Evolutionary conservation across 2,329 filamentous ascomycete genomes (phyloP).

Genomic region (Podosphaera fusca): DNA sequence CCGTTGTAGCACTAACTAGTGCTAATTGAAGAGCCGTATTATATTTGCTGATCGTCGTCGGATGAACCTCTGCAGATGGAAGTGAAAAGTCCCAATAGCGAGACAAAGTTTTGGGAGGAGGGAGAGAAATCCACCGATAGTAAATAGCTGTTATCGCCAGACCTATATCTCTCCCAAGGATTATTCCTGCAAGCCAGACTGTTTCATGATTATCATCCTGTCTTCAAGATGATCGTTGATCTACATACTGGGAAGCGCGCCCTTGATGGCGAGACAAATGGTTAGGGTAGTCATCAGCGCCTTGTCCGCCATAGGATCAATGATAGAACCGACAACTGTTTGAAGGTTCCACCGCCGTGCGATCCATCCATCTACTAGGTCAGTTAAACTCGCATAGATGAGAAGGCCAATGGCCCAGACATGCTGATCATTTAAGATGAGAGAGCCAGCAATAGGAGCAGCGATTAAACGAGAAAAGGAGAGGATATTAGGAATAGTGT

Average conservation of each 20-base stretch:
- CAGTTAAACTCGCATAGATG: slow-evolving; percentile 74
- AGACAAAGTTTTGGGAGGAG: slow-evolving; percentile 73
- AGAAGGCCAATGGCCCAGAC: slow-evolving; percentile 65
- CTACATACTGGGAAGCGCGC: slow-evolving; percentile 48
- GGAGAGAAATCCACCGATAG: slow-evolving; percentile 85
- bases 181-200: slow-evolving; percentile 77
- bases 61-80: slow-evolving; percentile 63
- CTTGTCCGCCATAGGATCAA: slow-evolving; percentile 96
- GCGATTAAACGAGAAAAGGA: slow-evolving; percentile 68
- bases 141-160: slow-evolving; percentile 75
- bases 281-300: slow-evolving; percentile 83
- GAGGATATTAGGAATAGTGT: slow-evolving; percentile 83
- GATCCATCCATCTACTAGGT: slow-evolving; percentile 84
- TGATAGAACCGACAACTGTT: slow-evolving; percentile 83
- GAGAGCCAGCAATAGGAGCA: slow-evolving; percentile 69
- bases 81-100: slow-evolving; percentile 96
- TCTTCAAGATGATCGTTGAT: too few species aligned
- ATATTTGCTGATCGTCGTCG: slow-evolving; percentile 67
- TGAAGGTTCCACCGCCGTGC: slow-evolving; percentile 69
- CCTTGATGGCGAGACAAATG: slow-evolving; percentile 62
- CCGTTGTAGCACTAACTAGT: slow-evolving; percentile 65
- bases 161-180: slow-evolving; percentile 69
- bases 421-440: slow-evolving; percentile 65
- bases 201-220: neutral
- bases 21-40: slow-evolving; percentile 85